A percentile compares a stretch with the other conserved stretches of the same genome.
These are phyloP conservation scores for Beta lomatogona DNA, from an alignment of 179 eudicot species.

Conservation along the genomic window DNA sequence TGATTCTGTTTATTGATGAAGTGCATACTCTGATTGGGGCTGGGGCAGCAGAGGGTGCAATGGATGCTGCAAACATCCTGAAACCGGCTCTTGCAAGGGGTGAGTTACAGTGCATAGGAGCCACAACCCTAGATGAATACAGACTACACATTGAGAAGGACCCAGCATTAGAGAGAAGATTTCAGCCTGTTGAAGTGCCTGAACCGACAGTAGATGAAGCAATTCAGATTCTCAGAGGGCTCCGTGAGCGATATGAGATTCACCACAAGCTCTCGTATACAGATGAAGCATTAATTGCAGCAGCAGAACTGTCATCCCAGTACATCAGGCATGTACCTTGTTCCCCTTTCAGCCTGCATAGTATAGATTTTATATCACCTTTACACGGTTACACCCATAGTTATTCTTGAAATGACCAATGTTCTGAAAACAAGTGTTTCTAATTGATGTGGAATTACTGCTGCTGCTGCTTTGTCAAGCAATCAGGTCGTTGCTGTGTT, in stretches of 20 bases:
- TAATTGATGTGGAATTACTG: neutral
- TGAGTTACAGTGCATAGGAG: conserved; percentile 87
- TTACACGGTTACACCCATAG: too few relatives aligned
- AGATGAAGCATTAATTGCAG: conserved; percentile 82
- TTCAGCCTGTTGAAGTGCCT: conserved; percentile 88
- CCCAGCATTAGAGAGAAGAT: conserved; percentile 81
- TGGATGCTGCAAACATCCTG: conserved; percentile 95
- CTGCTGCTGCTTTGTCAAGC: neutral
- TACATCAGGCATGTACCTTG: conserved; percentile 63
- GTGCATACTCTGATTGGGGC: conserved; percentile 95
- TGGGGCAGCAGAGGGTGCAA: conserved; percentile 95
- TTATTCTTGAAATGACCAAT: neutral
- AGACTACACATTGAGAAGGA: conserved; percentile 91
- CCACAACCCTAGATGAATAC: conserved; percentile 92
- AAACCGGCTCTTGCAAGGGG: conserved; percentile 98
- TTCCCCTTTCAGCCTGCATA: too few relatives aligned
- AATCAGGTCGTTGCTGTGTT: neutral
- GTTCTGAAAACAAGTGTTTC: neutral
- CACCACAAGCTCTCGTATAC: conserved; percentile 85
- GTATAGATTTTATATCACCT: too few relatives aligned
- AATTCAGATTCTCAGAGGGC: conserved; percentile 78
- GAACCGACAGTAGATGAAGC: conserved; percentile 88
- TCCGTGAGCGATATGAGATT: conserved; percentile 80
- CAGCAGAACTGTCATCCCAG: conserved; percentile 77
- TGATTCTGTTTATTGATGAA: conserved; percentile 90